Percentiles rank a stretch among this genome's conserved stretches.
phyloP scores from a whole-genome alignment of 139 green algal genomes.

The Penium margaritaceum region DNA sequence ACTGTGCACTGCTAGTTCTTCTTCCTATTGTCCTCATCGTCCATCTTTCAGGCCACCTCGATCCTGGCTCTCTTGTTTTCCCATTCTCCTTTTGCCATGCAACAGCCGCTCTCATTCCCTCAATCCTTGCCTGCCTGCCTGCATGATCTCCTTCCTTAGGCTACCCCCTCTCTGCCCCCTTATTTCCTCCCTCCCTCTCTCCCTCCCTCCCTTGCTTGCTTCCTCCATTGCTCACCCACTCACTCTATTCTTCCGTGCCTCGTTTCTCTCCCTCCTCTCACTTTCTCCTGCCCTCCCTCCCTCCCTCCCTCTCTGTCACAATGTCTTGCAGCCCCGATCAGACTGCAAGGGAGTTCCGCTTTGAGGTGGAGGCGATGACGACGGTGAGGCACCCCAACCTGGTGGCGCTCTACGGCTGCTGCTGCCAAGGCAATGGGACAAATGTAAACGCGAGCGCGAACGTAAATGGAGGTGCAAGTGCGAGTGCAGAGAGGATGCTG shows the following conservation, averaged over 20 bases:
- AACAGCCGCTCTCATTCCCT: too few species aligned
- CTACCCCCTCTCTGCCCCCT: background rate
- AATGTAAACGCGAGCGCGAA: background rate
- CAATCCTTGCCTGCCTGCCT: background rate
- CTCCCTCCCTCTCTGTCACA: background rate
- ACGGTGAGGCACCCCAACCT: constrained; percentile 23
- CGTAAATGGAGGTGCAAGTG: background rate
- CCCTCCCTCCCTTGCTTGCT: background rate
- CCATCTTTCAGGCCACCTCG: too few species aligned
- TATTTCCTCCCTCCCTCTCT: background rate
- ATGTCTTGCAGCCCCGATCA: background rate
- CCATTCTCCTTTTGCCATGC: too few species aligned
- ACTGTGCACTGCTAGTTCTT: too few species aligned
- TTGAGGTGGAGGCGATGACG: constrained; percentile 32
- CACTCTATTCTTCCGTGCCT: background rate
- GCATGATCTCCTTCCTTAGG: background rate
- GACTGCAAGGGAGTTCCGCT: constrained; percentile 17
- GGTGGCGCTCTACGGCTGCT: constrained; percentile 31
- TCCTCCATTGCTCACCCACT: background rate
- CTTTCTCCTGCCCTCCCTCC: background rate
- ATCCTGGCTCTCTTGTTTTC: too few species aligned
- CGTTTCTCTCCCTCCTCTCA: background rate
- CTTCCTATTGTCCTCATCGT: too few species aligned
- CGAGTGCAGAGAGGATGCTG: constrained; percentile 25
- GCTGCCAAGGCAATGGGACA: background rate